These are phyloP conservation scores for Metschnikowia gruessii DNA, from an alignment of 805 yeast species.

Conservation along the genomic window DNA sequence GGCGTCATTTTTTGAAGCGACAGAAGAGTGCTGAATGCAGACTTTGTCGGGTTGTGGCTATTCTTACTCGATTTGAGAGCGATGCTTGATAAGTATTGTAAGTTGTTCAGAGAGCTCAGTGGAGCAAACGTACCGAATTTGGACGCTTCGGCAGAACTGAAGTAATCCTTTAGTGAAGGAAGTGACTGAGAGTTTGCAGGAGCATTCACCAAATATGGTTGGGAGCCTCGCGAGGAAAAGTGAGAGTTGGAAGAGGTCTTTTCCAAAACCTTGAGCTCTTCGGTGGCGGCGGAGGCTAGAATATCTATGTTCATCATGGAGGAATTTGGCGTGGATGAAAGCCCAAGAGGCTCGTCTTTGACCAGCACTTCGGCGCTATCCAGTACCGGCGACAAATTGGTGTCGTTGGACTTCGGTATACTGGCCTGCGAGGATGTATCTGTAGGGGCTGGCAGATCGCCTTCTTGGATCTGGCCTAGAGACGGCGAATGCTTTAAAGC, in stretches of 20 bases:
- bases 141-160: constrained; percentile 21
- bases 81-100: constrained; percentile 40
- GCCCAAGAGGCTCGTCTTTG: constrained; percentile 10
- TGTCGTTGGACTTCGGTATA: constrained; percentile 5
- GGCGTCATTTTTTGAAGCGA: constrained; percentile 64
- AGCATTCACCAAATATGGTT: constrained; percentile 10
- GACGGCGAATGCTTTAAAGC: not conserved
- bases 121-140: constrained; percentile 14
- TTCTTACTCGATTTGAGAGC: constrained; percentile 29
- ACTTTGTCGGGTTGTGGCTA: constrained; percentile 28
- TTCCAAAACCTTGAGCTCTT: constrained; percentile 47
- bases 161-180: constrained; percentile 52
- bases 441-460: constrained; percentile 7
- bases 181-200: constrained; percentile 44
- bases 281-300: constrained; percentile 53
- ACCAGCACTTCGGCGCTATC: constrained; percentile 6
- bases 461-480: constrained; percentile 2
- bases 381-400: constrained; percentile 8
- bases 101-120: constrained; percentile 20
- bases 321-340: constrained; percentile 8
- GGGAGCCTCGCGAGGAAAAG: not conserved
- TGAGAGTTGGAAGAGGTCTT: constrained; percentile 15
- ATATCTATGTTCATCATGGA: constrained; percentile 45
- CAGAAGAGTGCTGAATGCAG: constrained; percentile 34
- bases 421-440: constrained; percentile 9